Evolutionary conservation across 305 asterid genomes (phyloP).

Genomic region (Solanum hybrid): DNA sequence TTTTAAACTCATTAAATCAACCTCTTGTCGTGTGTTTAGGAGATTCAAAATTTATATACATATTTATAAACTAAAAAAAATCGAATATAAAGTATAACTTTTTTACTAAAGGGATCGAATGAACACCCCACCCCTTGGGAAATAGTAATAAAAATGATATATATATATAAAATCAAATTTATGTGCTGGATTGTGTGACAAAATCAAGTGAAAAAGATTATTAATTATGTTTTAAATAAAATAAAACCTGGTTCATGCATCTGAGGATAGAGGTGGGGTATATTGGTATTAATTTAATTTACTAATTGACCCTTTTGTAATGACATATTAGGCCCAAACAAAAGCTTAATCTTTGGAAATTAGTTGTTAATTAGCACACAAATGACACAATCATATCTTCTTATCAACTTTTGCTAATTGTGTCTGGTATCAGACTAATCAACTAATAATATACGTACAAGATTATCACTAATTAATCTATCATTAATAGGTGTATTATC

Average conservation of each 20-base stretch:
- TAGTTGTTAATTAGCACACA: slow-evolving; percentile 3
- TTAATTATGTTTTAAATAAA: neutral
- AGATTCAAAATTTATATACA: too few species aligned
- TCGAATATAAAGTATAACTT: too few species aligned
- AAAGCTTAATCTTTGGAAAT: neutral
- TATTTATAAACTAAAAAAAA: neutral
- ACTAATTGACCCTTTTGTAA: neutral
- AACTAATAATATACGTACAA: neutral
- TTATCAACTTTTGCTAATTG: neutral
- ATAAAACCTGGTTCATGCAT: slow-evolving; percentile 17
- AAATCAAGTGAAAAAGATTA: neutral
- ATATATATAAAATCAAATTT: neutral
- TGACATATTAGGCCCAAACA: neutral
- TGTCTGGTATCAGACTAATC: neutral
- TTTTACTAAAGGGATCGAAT: too few species aligned
- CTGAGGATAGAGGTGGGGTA: neutral
- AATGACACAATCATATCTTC: neutral
- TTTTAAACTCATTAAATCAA: neutral
- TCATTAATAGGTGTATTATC: neutral
- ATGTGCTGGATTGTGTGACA: slow-evolving; percentile 4
- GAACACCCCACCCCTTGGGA: neutral
- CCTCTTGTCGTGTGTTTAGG: neutral
- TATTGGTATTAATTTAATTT: neutral
- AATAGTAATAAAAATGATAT: too few species aligned
- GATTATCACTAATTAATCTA: neutral